phyloP scores from a whole-genome alignment of 2,329 filamentous ascomycete genomes.

The Colletotrichum sp. region DNA sequence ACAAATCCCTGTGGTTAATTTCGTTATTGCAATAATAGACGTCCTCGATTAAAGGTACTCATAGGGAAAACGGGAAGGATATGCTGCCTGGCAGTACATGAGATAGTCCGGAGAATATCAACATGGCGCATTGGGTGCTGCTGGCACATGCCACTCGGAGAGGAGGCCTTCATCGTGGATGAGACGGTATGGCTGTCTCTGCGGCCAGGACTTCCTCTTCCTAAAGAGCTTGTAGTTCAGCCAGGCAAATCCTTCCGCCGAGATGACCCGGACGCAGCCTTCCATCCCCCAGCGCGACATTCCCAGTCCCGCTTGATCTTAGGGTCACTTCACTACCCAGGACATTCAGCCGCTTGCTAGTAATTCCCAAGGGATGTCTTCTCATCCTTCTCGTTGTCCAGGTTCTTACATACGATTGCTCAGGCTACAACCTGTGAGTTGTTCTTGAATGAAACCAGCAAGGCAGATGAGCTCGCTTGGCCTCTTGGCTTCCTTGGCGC shows the following conservation, averaged over 20 bases:
- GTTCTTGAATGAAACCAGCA: no score
- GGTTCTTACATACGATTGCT: no score
- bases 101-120: not conserved
- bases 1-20: no score
- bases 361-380: accelerated
- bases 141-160: not conserved
- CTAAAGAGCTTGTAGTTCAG: not conserved
- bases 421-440: no score
- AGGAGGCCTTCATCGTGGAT: not conserved
- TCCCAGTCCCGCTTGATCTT: not conserved
- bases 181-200: not conserved
- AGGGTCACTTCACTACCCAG: not conserved
- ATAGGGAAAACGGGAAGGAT: not conserved
- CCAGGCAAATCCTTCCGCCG: not conserved
- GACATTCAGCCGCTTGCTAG: not conserved
- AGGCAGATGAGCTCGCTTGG: no score
- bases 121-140: not conserved
- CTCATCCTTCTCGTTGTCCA: no score
- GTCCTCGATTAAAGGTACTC: no score
- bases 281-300: not conserved
- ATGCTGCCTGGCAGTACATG: not conserved
- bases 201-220: not conserved
- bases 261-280: not conserved
- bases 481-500: no score
- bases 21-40: no score